Evolutionary conservation across 2,329 filamentous ascomycete genomes (phyloP).

Genomic region (Orbilia quercus): DNA sequence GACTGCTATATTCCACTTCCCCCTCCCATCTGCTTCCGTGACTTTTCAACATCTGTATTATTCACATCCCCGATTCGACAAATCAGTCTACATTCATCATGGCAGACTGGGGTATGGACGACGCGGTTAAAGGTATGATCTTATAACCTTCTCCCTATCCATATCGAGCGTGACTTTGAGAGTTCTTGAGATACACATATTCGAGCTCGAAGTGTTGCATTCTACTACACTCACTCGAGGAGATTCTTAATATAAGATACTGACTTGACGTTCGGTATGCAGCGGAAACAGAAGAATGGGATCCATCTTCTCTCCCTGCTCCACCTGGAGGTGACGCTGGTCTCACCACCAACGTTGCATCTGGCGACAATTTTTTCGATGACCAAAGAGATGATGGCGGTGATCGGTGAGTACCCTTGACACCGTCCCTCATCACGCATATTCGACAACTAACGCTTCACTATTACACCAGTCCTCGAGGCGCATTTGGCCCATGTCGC

Average conservation of each 20-base stretch:
- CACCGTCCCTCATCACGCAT: neutral
- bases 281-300: constrained; percentile 30
- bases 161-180: neutral
- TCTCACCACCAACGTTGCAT: constrained; percentile 14
- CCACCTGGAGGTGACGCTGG: neutral
- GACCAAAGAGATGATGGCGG: constrained; percentile 43
- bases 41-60: neutral
- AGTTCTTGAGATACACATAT: neutral
- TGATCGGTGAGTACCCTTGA: constrained; percentile 29
- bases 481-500: constrained; percentile 63
- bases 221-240: neutral
- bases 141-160: neutral
- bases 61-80: neutral
- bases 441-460: neutral
- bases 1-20: constrained; percentile 2
- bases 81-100: neutral
- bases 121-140: constrained; percentile 22
- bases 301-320: constrained; percentile 29
- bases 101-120: constrained; percentile 20
- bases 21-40: neutral
- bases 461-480: constrained; percentile 2
- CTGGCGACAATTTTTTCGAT: constrained; percentile 36
- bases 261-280: neutral
- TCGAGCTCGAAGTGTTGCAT: neutral
- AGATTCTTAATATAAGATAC: neutral